Evolutionary conservation across 257 asterid species (phyloP).

Genomic region (Fraxinus excelsior): DNA sequence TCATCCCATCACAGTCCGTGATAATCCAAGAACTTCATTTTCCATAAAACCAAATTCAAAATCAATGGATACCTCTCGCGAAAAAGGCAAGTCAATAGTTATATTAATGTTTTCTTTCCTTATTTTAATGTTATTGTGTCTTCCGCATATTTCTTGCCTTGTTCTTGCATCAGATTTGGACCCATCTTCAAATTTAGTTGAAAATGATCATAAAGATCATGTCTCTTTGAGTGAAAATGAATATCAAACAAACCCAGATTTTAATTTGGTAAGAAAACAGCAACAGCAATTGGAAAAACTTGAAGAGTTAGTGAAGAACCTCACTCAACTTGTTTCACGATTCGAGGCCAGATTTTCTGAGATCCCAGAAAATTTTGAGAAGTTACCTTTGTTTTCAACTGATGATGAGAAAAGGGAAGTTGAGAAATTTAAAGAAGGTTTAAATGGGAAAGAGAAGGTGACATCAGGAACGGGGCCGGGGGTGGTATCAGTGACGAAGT

Average conservation of each 20-base stretch:
- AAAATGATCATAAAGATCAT: slow-evolving; percentile 19
- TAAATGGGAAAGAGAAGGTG: slow-evolving; percentile 31
- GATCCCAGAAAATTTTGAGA: slow-evolving; percentile 26
- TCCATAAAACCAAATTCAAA: slow-evolving; percentile 17
- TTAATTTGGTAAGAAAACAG: slow-evolving; percentile 43
- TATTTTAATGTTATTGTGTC: slow-evolving; percentile 29
- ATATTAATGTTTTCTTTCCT: slow-evolving; percentile 28
- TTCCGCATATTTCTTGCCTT: slow-evolving; percentile 37
- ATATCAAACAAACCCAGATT: slow-evolving; percentile 18
- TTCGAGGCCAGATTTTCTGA: slow-evolving; percentile 60
- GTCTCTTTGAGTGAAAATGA: slow-evolving; percentile 25
- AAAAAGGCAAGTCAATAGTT: slow-evolving; percentile 48
- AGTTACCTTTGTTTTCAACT: slow-evolving; percentile 3
- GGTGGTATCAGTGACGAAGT: slow-evolving; percentile 55
- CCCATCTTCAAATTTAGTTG: slow-evolving; percentile 32
- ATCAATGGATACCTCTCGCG: slow-evolving; percentile 43
- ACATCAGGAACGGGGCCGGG: slow-evolving; percentile 27
- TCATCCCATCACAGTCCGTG: slow-evolving; percentile 24
- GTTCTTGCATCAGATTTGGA: slow-evolving; percentile 46
- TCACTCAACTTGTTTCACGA: slow-evolving; percentile 62
- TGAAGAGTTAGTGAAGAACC: slow-evolving; percentile 62
- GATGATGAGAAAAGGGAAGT: slow-evolving; percentile 24
- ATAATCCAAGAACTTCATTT: slow-evolving; percentile 19
- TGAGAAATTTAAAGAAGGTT: slow-evolving; percentile 26
- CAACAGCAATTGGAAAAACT: slow-evolving; percentile 66